Base-by-base conservation (phyloP, 2,329 filamentous ascomycete species). In the Talaromyces sp. region DNA sequence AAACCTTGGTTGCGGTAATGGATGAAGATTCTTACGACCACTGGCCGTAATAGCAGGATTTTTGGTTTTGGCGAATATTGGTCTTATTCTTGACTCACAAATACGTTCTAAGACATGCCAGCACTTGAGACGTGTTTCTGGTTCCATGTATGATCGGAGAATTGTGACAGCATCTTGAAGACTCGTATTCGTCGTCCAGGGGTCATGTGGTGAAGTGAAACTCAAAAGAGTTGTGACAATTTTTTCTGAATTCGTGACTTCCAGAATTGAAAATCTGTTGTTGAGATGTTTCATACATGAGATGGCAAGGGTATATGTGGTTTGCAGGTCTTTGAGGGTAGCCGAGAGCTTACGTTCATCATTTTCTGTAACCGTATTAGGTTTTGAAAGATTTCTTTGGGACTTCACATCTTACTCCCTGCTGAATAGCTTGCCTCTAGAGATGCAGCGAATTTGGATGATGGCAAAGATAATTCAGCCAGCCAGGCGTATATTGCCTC, bases 11-110 rank as follows among this genome's bases (percentile, higher is more conserved):
- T 73, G 65, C 31, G 77, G 73, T 17, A 75, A 67, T 13, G 78
- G 76, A 64, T 81, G 75, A 54, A 79, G 72, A 61, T 79, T 78
- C 70, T 81, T 82, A 43, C 80, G 78, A 11, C 80, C 80, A 17
- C 76, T 75, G 11, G 74, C 71, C 4, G 80, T 81, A 60, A 82
- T 77, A 2, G 77, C 73, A 5, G 78, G 75, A 62, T 79, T 81
- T 61, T 74, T 78, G 6, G 74, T 74, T 52, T 75, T 78, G 6
- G 74, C 76, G 63, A 82, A 82, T 11, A 80, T 70, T 8, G 79
- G 79, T 39, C 75, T 77, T 63, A 82, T 75, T 52, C 68, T 76
- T 4, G 72, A 69, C 57, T 66, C 71, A 2, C 76, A 72, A 25
- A 75, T 66, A 10, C 69, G 58, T 39, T 72, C 71, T 31, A 74